Conservation (phyloP, 1,284 basidiomycete genomes). For the Boletus austroedulis region DNA sequence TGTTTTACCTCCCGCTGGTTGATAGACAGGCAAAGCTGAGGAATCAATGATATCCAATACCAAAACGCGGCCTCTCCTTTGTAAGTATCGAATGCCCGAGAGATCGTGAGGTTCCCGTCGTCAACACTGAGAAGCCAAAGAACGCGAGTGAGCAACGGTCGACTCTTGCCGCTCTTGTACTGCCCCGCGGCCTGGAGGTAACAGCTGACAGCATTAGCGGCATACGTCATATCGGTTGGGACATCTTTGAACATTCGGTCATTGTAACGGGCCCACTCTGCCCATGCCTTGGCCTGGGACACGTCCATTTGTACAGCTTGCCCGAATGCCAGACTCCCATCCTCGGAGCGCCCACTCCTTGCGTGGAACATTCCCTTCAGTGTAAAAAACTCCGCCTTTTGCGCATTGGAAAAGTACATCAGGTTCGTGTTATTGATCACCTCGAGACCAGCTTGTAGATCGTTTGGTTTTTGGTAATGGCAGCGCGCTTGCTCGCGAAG, state of each 20-base stretch:
- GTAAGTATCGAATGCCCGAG: constrained; percentile 92
- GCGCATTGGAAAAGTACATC: constrained; percentile 93
- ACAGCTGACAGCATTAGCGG: constrained; percentile 93
- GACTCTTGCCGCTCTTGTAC: constrained; percentile 93
- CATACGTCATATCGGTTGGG: constrained; percentile 70
- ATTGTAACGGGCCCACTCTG: constrained; percentile 96
- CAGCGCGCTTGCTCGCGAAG: constrained; percentile 99
- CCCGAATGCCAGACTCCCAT: constrained; percentile 90
- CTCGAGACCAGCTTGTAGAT: constrained; percentile 91
- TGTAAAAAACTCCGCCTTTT: constrained; percentile 99
- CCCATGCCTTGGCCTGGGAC: constrained; percentile 95
- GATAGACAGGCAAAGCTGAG: constrained; percentile 90
- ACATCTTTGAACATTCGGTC: constrained; percentile 91
- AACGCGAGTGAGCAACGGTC: constrained; percentile 88
- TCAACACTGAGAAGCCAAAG: constrained; percentile 97
- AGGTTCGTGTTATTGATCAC: constrained; percentile 99
- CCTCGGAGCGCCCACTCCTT: constrained; percentile 82
- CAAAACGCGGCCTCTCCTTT: constrained; percentile 96
- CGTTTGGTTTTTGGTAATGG: constrained; percentile 94
- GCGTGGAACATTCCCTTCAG: constrained; percentile 99
- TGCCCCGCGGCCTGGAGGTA: constrained; percentile 97
- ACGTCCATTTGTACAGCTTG: constrained; percentile 97
- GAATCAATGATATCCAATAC: constrained; percentile 99
- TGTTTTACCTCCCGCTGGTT: constrained; percentile 92
- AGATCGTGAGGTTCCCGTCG: constrained; percentile 73